Conservation (phyloP, 1,284 basidiomycete genomes). For the Irpex sp. region DNA sequence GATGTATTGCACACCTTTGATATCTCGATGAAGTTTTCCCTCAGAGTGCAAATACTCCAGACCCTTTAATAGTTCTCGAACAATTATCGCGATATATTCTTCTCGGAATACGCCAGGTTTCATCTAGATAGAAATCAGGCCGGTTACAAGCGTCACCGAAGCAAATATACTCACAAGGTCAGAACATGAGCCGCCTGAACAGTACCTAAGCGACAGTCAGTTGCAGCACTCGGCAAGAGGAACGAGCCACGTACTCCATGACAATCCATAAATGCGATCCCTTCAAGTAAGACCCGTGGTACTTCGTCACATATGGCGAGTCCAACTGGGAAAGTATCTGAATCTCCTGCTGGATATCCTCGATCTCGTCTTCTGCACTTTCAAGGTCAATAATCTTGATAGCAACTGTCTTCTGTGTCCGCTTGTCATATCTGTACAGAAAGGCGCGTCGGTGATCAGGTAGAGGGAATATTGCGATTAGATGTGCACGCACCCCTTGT, state of each 20-base stretch:
- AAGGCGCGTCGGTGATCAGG: neutral
- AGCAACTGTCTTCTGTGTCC: conserved; percentile 89
- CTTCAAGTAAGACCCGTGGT: conserved; percentile 94
- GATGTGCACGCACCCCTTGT: conserved; percentile 68
- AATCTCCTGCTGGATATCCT: conserved; percentile 99
- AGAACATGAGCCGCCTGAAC: conserved; percentile 82
- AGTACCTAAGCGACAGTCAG: conserved; percentile 52
- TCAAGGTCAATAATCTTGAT: conserved; percentile 99
- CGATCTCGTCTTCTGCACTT: conserved; percentile 98
- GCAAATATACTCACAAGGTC: conserved; percentile 60
- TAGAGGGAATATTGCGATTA: conserved; percentile 16
- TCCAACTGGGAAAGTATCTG: conserved; percentile 98
- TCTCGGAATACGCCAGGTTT: conserved; percentile 97
- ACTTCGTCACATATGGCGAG: conserved; percentile 94
- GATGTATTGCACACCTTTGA: conserved; percentile 69
- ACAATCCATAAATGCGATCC: conserved; percentile 98
- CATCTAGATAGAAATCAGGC: conserved; percentile 61
- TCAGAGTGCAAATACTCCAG: conserved; percentile 95
- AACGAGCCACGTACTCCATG: conserved; percentile 77
- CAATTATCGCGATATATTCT: conserved; percentile 98
- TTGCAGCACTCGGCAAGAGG: conserved; percentile 9
- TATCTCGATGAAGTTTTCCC: conserved; percentile 96
- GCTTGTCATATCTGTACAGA: conserved; percentile 76
- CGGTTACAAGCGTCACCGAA: neutral
- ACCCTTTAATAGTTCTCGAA: conserved; percentile 88